Conservation (phyloP, 179 eudicot species). For the Spergularia azorica region DNA sequence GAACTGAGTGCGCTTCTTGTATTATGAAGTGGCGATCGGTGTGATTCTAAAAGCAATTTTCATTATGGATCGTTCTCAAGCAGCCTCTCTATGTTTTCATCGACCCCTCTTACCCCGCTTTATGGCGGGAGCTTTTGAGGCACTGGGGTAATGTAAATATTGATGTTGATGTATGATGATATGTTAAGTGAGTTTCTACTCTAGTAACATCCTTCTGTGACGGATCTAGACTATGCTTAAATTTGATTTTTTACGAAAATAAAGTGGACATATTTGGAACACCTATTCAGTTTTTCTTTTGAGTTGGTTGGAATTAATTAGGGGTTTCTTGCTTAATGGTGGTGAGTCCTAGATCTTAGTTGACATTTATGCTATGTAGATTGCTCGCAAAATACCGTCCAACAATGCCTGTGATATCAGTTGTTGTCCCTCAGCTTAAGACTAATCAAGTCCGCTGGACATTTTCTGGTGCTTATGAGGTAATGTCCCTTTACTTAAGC, state of each 20-base stretch:
- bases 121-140: too few species aligned
- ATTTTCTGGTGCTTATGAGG: constrained; percentile 86
- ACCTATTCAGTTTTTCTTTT: neutral
- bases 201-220: neutral
- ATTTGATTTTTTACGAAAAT: too few species aligned
- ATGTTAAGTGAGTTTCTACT: neutral
- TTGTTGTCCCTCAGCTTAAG: constrained; percentile 80
- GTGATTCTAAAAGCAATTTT: too few species aligned
- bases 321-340: neutral
- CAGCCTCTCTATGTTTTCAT: too few species aligned
- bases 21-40: too few species aligned
- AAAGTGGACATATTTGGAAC: neutral
- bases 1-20: too few species aligned
- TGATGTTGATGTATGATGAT: neutral
- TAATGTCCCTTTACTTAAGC: constrained; percentile 10
- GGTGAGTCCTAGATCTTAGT: neutral
- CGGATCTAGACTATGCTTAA: neutral
- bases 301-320: neutral
- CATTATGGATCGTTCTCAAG: too few species aligned
- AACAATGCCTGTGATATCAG: constrained; percentile 85
- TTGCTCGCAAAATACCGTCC: constrained; percentile 88
- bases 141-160: too few species aligned
- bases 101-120: too few species aligned
- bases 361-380: constrained; percentile 38
- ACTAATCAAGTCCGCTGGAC: constrained; percentile 84